Percentiles rank a stretch among this genome's conserved stretches.
Evolutionary conservation across 1,284 basidiomycete species (phyloP).

Genomic region (Irpex sp.): DNA sequence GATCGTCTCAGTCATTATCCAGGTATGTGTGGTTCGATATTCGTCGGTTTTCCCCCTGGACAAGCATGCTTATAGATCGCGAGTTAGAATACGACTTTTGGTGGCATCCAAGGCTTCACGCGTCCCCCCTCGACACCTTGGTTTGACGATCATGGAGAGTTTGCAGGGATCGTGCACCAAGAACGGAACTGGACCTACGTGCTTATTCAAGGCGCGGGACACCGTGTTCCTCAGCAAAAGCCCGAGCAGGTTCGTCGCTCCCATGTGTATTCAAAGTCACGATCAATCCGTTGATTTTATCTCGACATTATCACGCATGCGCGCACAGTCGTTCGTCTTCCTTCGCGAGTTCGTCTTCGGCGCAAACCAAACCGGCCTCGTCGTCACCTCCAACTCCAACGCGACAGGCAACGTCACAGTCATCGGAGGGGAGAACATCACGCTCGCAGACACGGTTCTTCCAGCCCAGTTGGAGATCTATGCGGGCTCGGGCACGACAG

Average conservation of each 20-base stretch:
- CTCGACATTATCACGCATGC: background rate
- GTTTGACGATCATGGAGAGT: constrained; percentile 20
- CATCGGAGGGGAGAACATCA: constrained; percentile 7
- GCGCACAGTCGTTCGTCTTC: constrained; percentile 21
- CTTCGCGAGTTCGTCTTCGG: constrained; percentile 29
- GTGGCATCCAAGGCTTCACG: constrained; percentile 64
- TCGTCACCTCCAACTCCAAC: constrained; percentile 7
- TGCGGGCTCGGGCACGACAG: constrained; percentile 5
- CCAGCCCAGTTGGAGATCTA: constrained; percentile 6
- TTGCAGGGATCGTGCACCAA: constrained; percentile 27
- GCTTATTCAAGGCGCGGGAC: constrained; percentile 4
- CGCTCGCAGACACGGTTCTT: background rate
- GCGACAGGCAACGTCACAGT: background rate
- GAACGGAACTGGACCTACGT: constrained; percentile 18
- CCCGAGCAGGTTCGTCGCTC: constrained; percentile 2
- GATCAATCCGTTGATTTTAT: background rate
- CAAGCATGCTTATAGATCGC: background rate
- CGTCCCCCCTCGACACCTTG: constrained; percentile 56
- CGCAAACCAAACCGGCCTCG: constrained; percentile 23
- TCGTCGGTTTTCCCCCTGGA: background rate
- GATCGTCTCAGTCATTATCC: constrained; percentile 16
- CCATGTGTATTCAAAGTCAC: background rate
- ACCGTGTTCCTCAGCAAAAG: constrained; percentile 5
- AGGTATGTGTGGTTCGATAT: constrained; percentile 6
- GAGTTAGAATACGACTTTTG: constrained; percentile 34